Evolutionary conservation across 2,329 filamentous ascomycete genomes (phyloP), one percentile per base, ranked within the genome.

Genomic region (Mariannaea elegans): DNA sequence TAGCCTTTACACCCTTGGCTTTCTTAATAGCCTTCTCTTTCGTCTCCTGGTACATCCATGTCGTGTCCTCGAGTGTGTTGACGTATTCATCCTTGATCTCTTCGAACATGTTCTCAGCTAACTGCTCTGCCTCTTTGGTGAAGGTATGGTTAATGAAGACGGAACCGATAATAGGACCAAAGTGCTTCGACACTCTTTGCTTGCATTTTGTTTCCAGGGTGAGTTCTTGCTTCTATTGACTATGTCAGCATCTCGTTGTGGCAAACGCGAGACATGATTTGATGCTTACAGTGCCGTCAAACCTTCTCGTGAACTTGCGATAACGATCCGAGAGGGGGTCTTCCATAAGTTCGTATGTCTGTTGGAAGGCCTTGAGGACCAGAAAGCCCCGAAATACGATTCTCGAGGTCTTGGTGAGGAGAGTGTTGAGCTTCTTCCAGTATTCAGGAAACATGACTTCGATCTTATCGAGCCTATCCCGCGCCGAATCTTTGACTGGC

Each of bases 361-460:
- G 65, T 14, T 64, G 18, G 21, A 62, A 69, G 4, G 50, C 31
- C 47, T 69, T 62, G 60, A 59, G 65, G 3, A 62, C 14, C 4
- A 63, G 16, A 42, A 56, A 69, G 2, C 56, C 59, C 13, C 65
- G 56, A 5, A 67, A 19, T 3, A 55, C 54, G 13, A 46, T 34
- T 29, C 56, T 56, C 1, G 47, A 41, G 12, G 57, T 42, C 13
- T 41, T 41, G n/a, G 21, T 24, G 18, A 65, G 29, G 14, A 61
- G 18, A 2, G 39, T 39, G n/a, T 54, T 49, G 7, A 67, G 16
- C 1, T 31, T 10, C 6, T 21, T 27, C 45, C 55, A 61, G 50
- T 58, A 61, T 2, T 41, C 16, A 2, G 59, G 59, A 29, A 42
- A 46, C 39, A 61, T 27, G 18, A 67, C 55, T 14, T 67, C 65